Evolutionary conservation across 106 monocot species (phyloP).

Genomic region (Dendrobium officinale): DNA sequence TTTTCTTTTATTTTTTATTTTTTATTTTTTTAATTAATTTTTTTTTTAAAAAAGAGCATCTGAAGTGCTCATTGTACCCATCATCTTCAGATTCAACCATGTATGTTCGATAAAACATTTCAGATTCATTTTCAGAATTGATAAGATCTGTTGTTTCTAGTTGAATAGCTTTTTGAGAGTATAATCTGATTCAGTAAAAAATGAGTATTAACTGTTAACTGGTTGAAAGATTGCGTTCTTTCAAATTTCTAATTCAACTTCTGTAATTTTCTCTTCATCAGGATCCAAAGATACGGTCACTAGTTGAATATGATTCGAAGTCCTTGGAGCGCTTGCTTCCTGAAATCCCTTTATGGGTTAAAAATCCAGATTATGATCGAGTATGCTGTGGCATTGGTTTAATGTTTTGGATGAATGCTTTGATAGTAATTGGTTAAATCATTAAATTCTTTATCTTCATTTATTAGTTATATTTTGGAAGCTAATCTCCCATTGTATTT

Average conservation of each 20-base stretch:
- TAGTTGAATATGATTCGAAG: constrained; percentile 54
- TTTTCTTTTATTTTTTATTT: background rate
- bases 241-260: background rate
- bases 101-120: too few relatives aligned
- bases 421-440: background rate
- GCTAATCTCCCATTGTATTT: constrained; percentile 9
- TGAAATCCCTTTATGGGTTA: constrained; percentile 88
- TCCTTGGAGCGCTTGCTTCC: constrained; percentile 70
- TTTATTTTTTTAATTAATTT: too few relatives aligned
- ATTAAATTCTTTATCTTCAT: background rate
- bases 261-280: constrained; percentile 16
- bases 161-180: background rate
- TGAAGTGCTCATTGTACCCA: too few relatives aligned
- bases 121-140: too few relatives aligned
- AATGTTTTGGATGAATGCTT: background rate
- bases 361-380: constrained; percentile 90
- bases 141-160: too few relatives aligned
- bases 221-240: background rate
- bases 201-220: background rate
- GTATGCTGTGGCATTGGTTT: constrained; percentile 27
- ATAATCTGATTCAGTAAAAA: background rate
- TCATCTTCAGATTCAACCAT: too few relatives aligned
- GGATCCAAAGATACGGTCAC: constrained; percentile 45
- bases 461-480: background rate
- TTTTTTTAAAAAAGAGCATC: too few relatives aligned